These are phyloP conservation scores for Claviceps sp. DNA, from an alignment of 2,329 filamentous ascomycete genomes.

Conservation along the genomic window DNA sequence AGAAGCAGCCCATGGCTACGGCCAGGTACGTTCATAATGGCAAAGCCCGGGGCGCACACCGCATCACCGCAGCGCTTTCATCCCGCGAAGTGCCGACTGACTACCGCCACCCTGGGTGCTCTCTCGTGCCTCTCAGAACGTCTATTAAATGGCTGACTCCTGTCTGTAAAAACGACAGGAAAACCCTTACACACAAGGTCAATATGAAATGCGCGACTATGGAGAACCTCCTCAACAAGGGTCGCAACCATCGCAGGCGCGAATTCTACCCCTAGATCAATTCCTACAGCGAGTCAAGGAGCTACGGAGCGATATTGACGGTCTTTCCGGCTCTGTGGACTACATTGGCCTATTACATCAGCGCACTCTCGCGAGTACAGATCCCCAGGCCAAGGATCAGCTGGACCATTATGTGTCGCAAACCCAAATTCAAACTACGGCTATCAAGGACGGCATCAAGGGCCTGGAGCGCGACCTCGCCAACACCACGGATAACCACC, in stretches of 20 bases:
- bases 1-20: constrained; percentile 8
- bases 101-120: too few species aligned
- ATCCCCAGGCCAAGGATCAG: constrained; percentile 39
- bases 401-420: constrained; percentile 55
- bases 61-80: not conserved
- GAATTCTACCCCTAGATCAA: constrained; percentile 44
- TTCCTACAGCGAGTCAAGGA: constrained; percentile 55
- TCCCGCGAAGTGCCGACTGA: not conserved
- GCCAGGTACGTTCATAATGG: constrained; percentile 7
- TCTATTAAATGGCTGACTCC: not conserved
- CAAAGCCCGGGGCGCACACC: not conserved
- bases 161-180: not conserved
- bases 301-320: constrained; percentile 54
- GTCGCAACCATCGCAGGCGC: constrained; percentile 8
- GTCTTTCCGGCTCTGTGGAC: constrained; percentile 52
- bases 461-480: constrained; percentile 57
- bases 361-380: constrained; percentile 54
- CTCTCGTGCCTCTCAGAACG: not conserved
- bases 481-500: constrained; percentile 45
- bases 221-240: constrained; percentile 14
- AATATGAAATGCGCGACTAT: constrained; percentile 44
- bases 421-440: constrained; percentile 59
- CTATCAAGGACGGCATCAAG: constrained; percentile 69
- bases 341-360: constrained; percentile 59
- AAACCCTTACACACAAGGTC: constrained; percentile 17